Evolutionary conservation across 352 stramenopile genomes (phyloP).

Genomic region (Phytophthora quininea): DNA sequence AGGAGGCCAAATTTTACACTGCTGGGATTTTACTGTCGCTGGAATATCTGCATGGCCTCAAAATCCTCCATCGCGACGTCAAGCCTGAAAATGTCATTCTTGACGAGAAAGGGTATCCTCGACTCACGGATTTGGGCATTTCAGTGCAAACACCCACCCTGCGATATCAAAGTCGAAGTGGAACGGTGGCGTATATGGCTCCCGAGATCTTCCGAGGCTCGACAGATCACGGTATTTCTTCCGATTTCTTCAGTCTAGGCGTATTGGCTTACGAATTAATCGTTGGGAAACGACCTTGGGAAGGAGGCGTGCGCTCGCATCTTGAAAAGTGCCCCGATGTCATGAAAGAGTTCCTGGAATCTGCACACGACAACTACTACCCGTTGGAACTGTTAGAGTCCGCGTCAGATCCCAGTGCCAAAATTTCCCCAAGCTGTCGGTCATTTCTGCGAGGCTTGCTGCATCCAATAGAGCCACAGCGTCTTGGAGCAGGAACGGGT

Average conservation of each 20-base stretch:
- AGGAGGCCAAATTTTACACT: slow-evolving; percentile 61
- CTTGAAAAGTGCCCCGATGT: slow-evolving; percentile 41
- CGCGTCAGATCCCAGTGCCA: slow-evolving; percentile 18
- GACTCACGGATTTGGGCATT: slow-evolving; percentile 77
- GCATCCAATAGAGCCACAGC: slow-evolving; percentile 49
- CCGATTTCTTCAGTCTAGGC: slow-evolving; percentile 73
- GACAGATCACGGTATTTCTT: slow-evolving; percentile 57
- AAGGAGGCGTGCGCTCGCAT: slow-evolving; percentile 29
- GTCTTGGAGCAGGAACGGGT: slow-evolving; percentile 39
- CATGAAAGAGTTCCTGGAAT: slow-evolving; percentile 32
- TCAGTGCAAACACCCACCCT: slow-evolving; percentile 56
- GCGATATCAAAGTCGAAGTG: slow-evolving; percentile 58
- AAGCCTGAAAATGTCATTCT: slow-evolving; percentile 90
- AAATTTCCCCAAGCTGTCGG: slow-evolving; percentile 36
- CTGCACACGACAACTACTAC: slow-evolving; percentile 51
- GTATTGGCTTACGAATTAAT: slow-evolving; percentile 65
- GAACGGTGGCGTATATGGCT: slow-evolving; percentile 74
- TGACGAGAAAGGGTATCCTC: slow-evolving; percentile 75
- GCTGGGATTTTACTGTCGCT: slow-evolving; percentile 66
- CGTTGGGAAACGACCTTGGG: slow-evolving; percentile 54
- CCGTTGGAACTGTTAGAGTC: slow-evolving; percentile 50
- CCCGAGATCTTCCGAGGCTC: slow-evolving; percentile 66
- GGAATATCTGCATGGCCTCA: slow-evolving; percentile 66
- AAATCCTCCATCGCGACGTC: slow-evolving; percentile 82
- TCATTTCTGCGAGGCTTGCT: slow-evolving; percentile 57